Evolutionary conservation across 139 green algal species (phyloP).

Genomic region (Asterochloris sp.): DNA sequence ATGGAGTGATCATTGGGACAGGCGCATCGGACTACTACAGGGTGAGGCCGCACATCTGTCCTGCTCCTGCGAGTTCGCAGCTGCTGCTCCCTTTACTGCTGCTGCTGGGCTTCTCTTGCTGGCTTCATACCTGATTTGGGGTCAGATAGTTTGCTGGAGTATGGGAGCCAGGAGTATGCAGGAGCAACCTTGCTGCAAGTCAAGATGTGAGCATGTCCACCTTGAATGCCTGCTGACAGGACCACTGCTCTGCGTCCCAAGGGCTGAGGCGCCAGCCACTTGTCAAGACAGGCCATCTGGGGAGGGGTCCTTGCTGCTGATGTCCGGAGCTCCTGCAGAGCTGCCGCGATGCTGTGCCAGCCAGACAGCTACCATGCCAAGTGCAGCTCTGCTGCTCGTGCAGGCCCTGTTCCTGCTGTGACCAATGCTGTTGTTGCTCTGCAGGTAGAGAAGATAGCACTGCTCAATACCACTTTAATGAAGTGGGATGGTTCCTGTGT

Average conservation of each 20-base stretch:
- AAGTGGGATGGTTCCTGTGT: conserved; percentile 39
- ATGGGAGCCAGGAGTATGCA: too few species aligned
- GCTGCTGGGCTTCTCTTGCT: too few species aligned
- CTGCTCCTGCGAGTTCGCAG: too few species aligned
- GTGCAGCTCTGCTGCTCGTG: not conserved
- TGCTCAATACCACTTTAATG: conserved; percentile 47
- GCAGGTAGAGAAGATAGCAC: conserved; percentile 59
- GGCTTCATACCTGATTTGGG: too few species aligned
- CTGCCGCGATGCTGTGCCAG: not conserved
- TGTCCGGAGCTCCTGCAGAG: not conserved
- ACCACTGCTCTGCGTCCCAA: too few species aligned
- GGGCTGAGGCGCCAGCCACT: too few species aligned
- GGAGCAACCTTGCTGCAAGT: too few species aligned
- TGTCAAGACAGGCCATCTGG: not conserved
- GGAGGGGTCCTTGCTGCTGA: not conserved
- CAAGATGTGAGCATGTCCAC: too few species aligned
- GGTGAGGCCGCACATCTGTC: not conserved
- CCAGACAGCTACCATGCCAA: not conserved
- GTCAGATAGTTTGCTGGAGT: too few species aligned
- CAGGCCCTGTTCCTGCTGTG: not conserved
- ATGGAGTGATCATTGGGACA: conserved; percentile 11
- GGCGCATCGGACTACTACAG: not conserved
- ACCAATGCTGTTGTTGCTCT: not conserved
- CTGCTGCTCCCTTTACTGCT: too few species aligned
- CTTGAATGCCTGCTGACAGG: too few species aligned